Evolutionary conservation across 768 basidiomycete species (phyloP).

Genomic region (Boletus rubescentipes): DNA sequence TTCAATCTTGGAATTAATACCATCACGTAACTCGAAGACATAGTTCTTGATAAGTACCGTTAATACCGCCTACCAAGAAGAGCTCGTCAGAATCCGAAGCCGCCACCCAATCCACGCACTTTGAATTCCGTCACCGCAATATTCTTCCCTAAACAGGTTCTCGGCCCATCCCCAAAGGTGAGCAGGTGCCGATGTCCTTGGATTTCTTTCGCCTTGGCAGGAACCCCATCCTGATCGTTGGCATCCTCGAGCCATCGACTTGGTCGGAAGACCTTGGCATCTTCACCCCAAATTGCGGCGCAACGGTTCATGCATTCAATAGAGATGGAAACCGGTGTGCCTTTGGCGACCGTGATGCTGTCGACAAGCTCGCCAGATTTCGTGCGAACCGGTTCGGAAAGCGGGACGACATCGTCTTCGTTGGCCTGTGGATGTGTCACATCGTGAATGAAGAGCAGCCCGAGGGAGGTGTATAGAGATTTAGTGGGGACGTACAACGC

Average conservation of each 20-base stretch:
- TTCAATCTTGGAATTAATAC: slow-evolving; percentile 26
- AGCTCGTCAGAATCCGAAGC: background rate
- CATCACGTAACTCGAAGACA: slow-evolving; percentile 34
- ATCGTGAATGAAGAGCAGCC: slow-evolving; percentile 6
- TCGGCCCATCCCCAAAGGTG: slow-evolving; percentile 50
- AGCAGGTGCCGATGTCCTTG: slow-evolving; percentile 50
- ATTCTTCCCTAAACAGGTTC: slow-evolving; percentile 46
- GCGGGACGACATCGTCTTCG: slow-evolving; percentile 57
- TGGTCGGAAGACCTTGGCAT: slow-evolving; percentile 56
- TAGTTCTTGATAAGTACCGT: slow-evolving; percentile 43
- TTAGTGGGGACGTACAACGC: slow-evolving; percentile 6
- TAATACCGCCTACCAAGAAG: slow-evolving; percentile 37
- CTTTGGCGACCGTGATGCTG: slow-evolving; percentile 47
- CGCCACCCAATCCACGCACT: slow-evolving; percentile 8
- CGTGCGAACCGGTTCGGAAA: slow-evolving; percentile 46
- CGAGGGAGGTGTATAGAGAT: background rate
- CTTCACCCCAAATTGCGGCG: slow-evolving; percentile 56
- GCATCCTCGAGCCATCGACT: slow-evolving; percentile 55
- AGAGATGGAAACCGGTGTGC: slow-evolving; percentile 42
- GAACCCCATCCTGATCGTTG: slow-evolving; percentile 13
- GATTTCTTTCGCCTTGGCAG: slow-evolving; percentile 36
- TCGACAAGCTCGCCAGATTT: slow-evolving; percentile 37
- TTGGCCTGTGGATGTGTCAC: slow-evolving; percentile 44
- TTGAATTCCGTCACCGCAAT: slow-evolving; percentile 43
- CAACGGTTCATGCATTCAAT: slow-evolving; percentile 50